Base-by-base conservation (phyloP, 129 eudicot species). In the Scalesia atractyloides region DNA sequence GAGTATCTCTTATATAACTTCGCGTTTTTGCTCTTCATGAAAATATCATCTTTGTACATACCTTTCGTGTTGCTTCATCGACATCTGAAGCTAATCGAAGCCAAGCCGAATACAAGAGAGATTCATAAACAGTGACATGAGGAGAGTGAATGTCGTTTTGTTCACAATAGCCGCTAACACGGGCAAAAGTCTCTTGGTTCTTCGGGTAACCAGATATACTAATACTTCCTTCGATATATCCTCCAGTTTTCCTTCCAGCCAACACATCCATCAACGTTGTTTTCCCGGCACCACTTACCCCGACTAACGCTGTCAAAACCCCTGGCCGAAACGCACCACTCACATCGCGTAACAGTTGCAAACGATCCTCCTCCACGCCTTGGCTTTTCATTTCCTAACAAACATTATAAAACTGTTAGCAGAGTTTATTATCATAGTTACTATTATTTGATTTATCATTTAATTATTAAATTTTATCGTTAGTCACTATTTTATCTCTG, bases 211-310 rank as follows among this genome's bases (percentile, higher is more conserved):
- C 97, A 5, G 92, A 88, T 14, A 88, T 76, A 51, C 74, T 82
- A 46, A 88, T 91, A 44, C 76, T 74, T 64, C 96, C 96, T 65
- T 91, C 90, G 19, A 84, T 84, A 64, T 88, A 88, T 6, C 96
- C 97, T 46, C 96, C 85, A 2, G 96, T 88, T 68, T 88, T 91
- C 70, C 92, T 68, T 74, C 97, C 97, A 0, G 97, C 95, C 68
- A 91, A 53, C 57, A 88, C 97, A 67, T 91, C 97, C 95, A 91
- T 87, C 70, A 91, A 62, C 8, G 97, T 87, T 7, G 91, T 91
- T 70, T 91, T 91, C 61, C 97, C 97, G 4, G 97, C 97, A 14
- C 97, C 97, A 65, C 89, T 91, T 4, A 90, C 91, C 15, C 97
- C 97, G 26, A 90, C 86, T 44, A 90, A 66, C 22, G 97, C 97